Percentiles rank a stretch among this genome's conserved stretches.
Conservation (phyloP, 1,284 basidiomycete genomes). For the Rhizopogon hawkerae region DNA sequence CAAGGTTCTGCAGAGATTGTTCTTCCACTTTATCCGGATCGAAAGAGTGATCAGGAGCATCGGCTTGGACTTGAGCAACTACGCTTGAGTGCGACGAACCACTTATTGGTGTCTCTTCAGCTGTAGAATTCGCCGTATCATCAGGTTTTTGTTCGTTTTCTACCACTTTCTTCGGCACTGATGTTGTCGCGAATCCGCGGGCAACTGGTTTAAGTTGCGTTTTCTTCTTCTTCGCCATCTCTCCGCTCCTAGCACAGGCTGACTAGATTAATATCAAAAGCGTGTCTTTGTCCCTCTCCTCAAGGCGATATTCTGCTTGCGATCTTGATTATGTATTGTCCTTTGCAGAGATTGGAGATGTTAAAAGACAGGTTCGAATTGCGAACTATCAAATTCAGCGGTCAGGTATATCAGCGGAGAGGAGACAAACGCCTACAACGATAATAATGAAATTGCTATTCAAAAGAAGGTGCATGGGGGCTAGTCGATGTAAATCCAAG, state of each 20-base stretch:
- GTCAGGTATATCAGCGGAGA: not conserved
- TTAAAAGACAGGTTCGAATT: not conserved
- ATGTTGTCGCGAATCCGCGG: conserved; percentile 82
- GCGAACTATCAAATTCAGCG: not conserved
- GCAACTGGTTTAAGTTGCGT: conserved; percentile 68
- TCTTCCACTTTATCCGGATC: conserved; percentile 42
- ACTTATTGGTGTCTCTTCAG: conserved; percentile 3
- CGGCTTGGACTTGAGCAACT: conserved; percentile 3
- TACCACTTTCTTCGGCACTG: conserved; percentile 72
- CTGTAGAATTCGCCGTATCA: conserved; percentile 6
- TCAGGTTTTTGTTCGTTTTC: conserved; percentile 14
- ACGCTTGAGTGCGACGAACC: not conserved
- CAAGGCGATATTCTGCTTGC: not conserved
- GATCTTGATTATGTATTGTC: not conserved
- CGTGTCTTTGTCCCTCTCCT: not conserved
- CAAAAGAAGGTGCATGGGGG: conserved; percentile 2
- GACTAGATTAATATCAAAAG: not conserved
- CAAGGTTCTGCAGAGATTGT: conserved; percentile 47
- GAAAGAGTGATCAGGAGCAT: conserved; percentile 22
- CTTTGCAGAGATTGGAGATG: not conserved
- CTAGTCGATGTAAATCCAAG: not conserved
- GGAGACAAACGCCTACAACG: not conserved
- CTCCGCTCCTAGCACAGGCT: not conserved
- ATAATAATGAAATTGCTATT: conserved; percentile 1
- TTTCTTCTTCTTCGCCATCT: conserved; percentile 85